These are phyloP conservation scores for Xylaria venustula DNA, from an alignment of 495 filamentous ascomycete species.

Conservation along the genomic window DNA sequence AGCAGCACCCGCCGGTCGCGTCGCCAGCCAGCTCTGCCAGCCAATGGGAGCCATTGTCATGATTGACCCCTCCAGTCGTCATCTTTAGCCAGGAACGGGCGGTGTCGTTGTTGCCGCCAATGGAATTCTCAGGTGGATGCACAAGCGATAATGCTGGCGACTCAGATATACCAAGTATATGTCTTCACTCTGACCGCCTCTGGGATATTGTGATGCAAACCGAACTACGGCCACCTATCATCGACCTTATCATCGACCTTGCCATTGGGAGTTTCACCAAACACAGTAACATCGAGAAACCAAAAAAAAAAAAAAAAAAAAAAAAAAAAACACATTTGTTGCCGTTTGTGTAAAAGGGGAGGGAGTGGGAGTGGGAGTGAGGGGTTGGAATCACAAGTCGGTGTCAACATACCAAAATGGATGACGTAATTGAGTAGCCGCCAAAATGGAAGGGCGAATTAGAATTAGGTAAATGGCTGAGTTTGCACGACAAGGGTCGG, in stretches of 20 bases:
- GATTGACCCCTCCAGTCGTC: background rate
- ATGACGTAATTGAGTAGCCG: background rate
- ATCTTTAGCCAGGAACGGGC: constrained; percentile 9
- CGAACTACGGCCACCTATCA: background rate
- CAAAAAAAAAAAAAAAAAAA: too few species aligned
- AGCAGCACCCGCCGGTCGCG: background rate
- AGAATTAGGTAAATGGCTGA: too few species aligned
- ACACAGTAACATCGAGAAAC: too few species aligned
- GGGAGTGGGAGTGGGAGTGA: background rate
- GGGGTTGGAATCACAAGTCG: background rate
- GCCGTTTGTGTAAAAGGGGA: background rate
- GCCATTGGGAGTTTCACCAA: background rate
- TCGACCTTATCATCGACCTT: too few species aligned
- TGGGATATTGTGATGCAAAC: background rate
- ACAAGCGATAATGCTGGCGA: too few species aligned
- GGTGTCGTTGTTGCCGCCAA: too few species aligned
- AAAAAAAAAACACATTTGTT: too few species aligned
- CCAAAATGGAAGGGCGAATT: background rate
- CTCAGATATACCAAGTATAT: too few species aligned
- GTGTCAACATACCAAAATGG: background rate
- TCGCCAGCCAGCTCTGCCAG: constrained; percentile 10
- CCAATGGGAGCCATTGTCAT: constrained; percentile 5
- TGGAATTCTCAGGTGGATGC: background rate
- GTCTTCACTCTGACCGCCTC: background rate
- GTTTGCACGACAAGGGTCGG: too few species aligned